phyloP scores from a whole-genome alignment of 2,329 filamentous ascomycete species.

The Fusarium anguioides region DNA sequence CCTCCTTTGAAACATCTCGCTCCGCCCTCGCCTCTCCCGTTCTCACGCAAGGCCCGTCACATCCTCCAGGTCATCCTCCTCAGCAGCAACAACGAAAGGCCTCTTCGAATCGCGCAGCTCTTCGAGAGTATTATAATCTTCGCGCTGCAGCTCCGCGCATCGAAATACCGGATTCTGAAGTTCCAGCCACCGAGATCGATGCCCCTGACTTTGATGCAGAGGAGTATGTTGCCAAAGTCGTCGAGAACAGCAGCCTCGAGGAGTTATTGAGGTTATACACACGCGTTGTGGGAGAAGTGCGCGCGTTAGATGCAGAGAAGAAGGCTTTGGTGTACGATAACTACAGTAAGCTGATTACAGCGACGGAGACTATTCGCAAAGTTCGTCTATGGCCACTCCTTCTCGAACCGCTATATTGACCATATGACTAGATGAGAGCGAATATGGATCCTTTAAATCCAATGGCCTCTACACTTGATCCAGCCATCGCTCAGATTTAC shows the following conservation, averaged over 20 bases:
- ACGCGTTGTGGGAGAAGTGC: conserved; percentile 80
- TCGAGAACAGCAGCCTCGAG: conserved; percentile 72
- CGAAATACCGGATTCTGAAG: conserved; percentile 63
- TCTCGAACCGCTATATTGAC: background rate
- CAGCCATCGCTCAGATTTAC: conserved; percentile 80
- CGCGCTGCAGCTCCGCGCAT: conserved; percentile 57
- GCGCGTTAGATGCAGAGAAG: conserved; percentile 92
- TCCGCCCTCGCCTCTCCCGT: conserved; percentile 68
- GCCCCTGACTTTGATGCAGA: conserved; percentile 76
- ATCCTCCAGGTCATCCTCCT: conserved; percentile 11
- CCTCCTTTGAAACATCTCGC: conserved; percentile 74
- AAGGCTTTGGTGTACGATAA: conserved; percentile 99
- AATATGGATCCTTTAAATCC: conserved; percentile 85
- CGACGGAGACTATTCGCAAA: conserved; percentile 93
- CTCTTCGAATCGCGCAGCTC: conserved; percentile 79
- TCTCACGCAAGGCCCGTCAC: conserved; percentile 40
- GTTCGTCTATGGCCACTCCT: conserved; percentile 47
- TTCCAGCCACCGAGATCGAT: conserved; percentile 79
- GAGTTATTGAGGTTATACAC: conserved; percentile 78
- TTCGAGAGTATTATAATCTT: conserved; percentile 95
- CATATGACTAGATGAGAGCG: conserved; percentile 71
- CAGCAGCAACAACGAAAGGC: conserved; percentile 52
- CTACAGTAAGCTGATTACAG: conserved; percentile 95
- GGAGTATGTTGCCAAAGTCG: conserved; percentile 71
- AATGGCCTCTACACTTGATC: conserved; percentile 77